phyloP scores from a whole-genome alignment of 805 yeast species.

The Danielia reshetovae region DNA sequence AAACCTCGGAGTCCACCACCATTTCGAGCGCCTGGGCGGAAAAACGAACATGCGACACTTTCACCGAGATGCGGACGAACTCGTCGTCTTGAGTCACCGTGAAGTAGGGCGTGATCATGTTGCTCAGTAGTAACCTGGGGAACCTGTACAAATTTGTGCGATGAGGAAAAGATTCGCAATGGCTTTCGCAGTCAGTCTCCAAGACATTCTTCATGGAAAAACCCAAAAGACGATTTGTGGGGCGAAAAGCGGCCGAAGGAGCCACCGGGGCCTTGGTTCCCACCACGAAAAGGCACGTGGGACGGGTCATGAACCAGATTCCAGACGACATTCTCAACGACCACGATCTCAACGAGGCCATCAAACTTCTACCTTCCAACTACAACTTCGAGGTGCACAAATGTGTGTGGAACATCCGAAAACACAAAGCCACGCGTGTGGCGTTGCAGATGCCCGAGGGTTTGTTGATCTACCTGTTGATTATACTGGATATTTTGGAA shows the following conservation, averaged over 20 bases:
- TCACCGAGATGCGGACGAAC: constrained; percentile 56
- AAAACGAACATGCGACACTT: constrained; percentile 70
- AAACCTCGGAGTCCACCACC: constrained; percentile 65
- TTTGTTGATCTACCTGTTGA: constrained; percentile 76
- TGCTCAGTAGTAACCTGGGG: no score
- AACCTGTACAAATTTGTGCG: no score
- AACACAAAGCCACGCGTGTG: constrained; percentile 71
- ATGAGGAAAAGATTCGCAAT: constrained; percentile 3
- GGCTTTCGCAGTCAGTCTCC: no score
- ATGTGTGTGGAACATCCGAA: constrained; percentile 88
- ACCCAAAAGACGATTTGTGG: constrained; percentile 60
- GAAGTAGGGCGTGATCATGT: constrained; percentile 87
- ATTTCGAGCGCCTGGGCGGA: constrained; percentile 73
- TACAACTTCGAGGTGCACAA: constrained; percentile 96
- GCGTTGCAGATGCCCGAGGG: constrained; percentile 99
- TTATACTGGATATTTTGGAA: constrained; percentile 87
- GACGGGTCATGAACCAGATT: constrained; percentile 75
- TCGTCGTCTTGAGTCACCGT: constrained; percentile 73
- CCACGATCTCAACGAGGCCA: constrained; percentile 78
- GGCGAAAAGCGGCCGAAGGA: constrained; percentile 22
- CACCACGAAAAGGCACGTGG: constrained; percentile 29
- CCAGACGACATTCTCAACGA: constrained; percentile 83
- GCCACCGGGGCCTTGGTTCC: constrained; percentile 8
- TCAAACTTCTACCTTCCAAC: constrained; percentile 77
- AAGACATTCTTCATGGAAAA: no score